A percentile compares a stretch with the other conserved stretches of the same genome.
phyloP scores from a whole-genome alignment of 345 rosid genomes.

The Heritiera littoralis region DNA sequence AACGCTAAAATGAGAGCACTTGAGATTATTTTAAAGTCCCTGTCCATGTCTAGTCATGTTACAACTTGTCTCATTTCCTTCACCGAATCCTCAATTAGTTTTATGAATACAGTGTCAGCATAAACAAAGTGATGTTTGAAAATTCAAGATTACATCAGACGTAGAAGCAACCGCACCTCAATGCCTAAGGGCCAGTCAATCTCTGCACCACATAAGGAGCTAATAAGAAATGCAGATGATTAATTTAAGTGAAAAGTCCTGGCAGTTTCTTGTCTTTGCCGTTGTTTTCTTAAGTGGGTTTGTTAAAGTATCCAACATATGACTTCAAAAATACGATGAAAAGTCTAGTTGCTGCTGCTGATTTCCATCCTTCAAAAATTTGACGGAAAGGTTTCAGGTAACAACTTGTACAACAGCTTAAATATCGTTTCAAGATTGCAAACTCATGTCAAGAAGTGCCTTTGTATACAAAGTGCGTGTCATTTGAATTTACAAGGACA shows the following conservation, averaged over 20 bases:
- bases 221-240: not conserved
- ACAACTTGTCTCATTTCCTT: not conserved
- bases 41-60: not conserved
- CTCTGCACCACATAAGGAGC: not conserved
- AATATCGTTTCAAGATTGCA: not conserved
- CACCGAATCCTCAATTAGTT: not conserved
- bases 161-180: not conserved
- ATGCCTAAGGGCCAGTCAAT: not conserved
- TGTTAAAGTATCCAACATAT: not conserved
- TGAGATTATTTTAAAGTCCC: not conserved
- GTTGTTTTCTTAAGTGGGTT: not conserved
- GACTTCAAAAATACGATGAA: not conserved
- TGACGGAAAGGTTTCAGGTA: not conserved
- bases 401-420: not conserved
- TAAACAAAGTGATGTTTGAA: not conserved
- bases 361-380: not conserved
- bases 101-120: not conserved
- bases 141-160: not conserved
- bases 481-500: conserved; percentile 3
- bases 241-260: not conserved
- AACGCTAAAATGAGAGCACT: not conserved
- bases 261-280: conserved; percentile 27
- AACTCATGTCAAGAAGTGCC: not conserved
- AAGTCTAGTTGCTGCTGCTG: not conserved
- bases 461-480: not conserved